These are phyloP conservation scores for Boletus edulis DNA, from an alignment of 768 basidiomycete genomes.

Conservation along the genomic window DNA sequence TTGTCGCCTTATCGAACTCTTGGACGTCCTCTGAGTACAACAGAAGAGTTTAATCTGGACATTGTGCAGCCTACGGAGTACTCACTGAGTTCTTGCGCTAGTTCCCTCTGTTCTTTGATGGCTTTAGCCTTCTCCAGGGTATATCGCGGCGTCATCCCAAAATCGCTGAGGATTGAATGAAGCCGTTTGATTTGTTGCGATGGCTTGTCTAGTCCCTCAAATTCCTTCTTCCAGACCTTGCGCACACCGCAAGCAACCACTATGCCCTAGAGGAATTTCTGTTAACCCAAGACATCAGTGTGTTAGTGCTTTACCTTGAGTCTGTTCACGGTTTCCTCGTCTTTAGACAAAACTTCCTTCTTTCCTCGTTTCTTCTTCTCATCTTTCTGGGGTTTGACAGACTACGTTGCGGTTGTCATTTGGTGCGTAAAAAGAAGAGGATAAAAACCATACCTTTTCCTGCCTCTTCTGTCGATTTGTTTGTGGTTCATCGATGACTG, in stretches of 20 bases:
- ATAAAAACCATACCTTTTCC: conserved; percentile 29
- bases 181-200: conserved; percentile 65
- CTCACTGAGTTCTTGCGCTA: conserved; percentile 76
- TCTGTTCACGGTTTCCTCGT: conserved; percentile 72
- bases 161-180: conserved; percentile 58
- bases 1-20: conserved; percentile 56
- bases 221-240: conserved; percentile 74
- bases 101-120: conserved; percentile 70
- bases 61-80: conserved; percentile 1
- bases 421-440: not conserved
- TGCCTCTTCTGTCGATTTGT: conserved; percentile 46
- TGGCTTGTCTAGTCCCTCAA: conserved; percentile 54
- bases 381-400: conserved; percentile 21
- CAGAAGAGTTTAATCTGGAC: not conserved
- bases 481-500: conserved; percentile 55
- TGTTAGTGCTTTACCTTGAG: conserved; percentile 54
- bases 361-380: conserved; percentile 30
- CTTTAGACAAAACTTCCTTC: conserved; percentile 42
- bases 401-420: conserved; percentile 9
- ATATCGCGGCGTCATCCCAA: conserved; percentile 79
- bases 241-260: conserved; percentile 75
- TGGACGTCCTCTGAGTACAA: conserved; percentile 64
- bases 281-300: not conserved
- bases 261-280: conserved; percentile 44
- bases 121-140: conserved; percentile 79